phyloP scores from a whole-genome alignment of 2,329 filamentous ascomycete genomes.

The Apiospora sp. region DNA sequence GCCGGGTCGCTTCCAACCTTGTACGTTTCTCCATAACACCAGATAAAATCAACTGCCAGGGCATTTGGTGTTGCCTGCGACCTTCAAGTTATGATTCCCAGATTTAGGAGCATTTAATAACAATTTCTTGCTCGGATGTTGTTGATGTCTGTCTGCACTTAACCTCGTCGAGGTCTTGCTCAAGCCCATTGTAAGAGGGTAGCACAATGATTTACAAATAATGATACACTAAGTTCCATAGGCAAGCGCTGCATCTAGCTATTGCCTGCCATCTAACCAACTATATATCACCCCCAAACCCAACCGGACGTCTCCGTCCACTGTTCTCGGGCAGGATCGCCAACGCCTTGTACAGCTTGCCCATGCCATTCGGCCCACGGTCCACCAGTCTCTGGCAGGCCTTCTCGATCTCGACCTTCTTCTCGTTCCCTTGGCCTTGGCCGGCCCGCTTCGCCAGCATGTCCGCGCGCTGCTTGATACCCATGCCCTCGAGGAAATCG shows the following conservation, averaged over 20 bases:
- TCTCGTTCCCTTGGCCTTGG: conserved; percentile 46
- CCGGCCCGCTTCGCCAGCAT: conserved; percentile 63
- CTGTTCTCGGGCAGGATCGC: conserved; percentile 86
- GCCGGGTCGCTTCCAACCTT: neutral
- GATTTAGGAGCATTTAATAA: neutral
- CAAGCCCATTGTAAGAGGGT: neutral
- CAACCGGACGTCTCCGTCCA: conserved; percentile 79
- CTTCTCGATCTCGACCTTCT: conserved; percentile 69
- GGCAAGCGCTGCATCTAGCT: neutral
- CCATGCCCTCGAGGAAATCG: conserved; percentile 80
- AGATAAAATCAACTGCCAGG: neutral
- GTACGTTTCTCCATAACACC: neutral
- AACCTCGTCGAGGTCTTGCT: neutral
- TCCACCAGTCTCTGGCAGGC: conserved; percentile 88
- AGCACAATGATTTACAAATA: neutral
- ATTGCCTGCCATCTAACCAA: neutral
- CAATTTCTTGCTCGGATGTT: neutral
- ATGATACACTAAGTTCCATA: neutral
- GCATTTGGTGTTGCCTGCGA: neutral
- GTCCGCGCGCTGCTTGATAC: conserved; percentile 79
- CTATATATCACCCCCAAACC: conserved; percentile 82
- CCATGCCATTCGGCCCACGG: conserved; percentile 84
- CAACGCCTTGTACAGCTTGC: conserved; percentile 91
- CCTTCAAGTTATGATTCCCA: neutral
- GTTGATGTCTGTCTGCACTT: neutral